Percentiles rank a stretch among this genome's conserved stretches.
Evolutionary conservation across 2,329 filamentous ascomycete genomes (phyloP).

Genomic region (Arthrinium puccinioides): DNA sequence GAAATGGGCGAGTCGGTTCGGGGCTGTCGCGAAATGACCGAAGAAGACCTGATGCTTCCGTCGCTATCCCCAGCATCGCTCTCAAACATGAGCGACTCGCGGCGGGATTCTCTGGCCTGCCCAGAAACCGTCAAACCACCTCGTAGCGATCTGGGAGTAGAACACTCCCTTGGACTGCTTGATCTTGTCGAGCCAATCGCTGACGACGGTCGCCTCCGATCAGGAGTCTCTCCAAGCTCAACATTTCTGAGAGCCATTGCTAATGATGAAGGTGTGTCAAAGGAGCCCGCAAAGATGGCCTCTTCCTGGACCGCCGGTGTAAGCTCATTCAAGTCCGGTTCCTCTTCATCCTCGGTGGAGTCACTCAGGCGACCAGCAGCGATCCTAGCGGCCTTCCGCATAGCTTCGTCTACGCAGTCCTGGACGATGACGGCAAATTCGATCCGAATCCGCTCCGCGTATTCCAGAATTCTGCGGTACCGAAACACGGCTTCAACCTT

Average conservation of each 20-base stretch:
- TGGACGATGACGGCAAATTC: conserved; percentile 91
- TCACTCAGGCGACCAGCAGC: conserved; percentile 80
- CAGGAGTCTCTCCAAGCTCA: conserved; percentile 30
- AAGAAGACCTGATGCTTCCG: conserved; percentile 76
- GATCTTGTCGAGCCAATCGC: conserved; percentile 72
- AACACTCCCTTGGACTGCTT: conserved; percentile 83
- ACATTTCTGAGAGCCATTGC: conserved; percentile 45
- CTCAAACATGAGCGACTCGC: conserved; percentile 73
- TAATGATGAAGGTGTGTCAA: conserved; percentile 50
- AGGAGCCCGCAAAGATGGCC: conserved; percentile 48
- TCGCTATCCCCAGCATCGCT: conserved; percentile 84
- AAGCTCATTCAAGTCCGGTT: conserved; percentile 23
- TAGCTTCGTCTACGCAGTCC: conserved; percentile 88
- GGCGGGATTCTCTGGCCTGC: conserved; percentile 58
- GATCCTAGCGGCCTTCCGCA: conserved; percentile 83
- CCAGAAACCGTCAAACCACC: conserved; percentile 49
- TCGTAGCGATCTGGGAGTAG: conserved; percentile 80
- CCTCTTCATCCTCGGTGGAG: conserved; percentile 54
- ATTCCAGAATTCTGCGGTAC: conserved; percentile 88
- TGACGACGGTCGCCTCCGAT: conserved; percentile 43
- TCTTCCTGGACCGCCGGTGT: conserved; percentile 41
- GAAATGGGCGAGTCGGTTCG: conserved; percentile 87
- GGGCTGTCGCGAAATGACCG: conserved; percentile 59
- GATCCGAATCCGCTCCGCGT: conserved; percentile 88
- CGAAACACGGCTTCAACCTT: conserved; percentile 93